Base-by-base conservation (phyloP, 306 rosid species). In the Cyamopsis tetragonoloba region DNA sequence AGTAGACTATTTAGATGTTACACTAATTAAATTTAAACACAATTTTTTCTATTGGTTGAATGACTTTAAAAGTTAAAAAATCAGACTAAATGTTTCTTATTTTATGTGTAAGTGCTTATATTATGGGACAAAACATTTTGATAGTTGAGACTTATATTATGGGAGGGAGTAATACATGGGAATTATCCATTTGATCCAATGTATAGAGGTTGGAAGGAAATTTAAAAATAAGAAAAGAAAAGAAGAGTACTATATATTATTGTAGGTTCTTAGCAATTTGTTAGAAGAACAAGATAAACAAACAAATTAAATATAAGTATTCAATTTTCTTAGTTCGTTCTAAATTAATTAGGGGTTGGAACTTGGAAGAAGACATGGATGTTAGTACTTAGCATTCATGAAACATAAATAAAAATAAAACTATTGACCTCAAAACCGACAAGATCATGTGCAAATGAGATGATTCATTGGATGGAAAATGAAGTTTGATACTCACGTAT, bases 381-480 rank as follows among this genome's bases (percentile, higher is more conserved):
- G 51, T 3, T 74, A 50, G 49, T 47, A 46, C 37, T 61, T 19
- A 47, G 65, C 47, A 44, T 38, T 47, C 72, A 71, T 34, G 47
- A 42, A 71, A 56, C 34, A 46, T 43, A 10, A 19, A 7, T 17
- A 28, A 39, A 59, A 20, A 60, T 1, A 23, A 70, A 56, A 81
- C 73, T 20, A 68, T 68, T 81, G 66, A 73, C 77, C 69, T 73
- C 72, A 26, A 81, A 62, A 56, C 80, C 82, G 85, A 77, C 85
- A 81, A 9, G 32, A 48, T 73, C 85, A 81, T 81, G 85, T 81
- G 85, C 82, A 81, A 77, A 47, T 63, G 55, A 3, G 77, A 41
- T 73, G 74, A 68, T 77, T 34, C 48, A 57, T 72, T 79, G 74
- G 66, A 47, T 57, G 46, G 51, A 53, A 68, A 74, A 62, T 43